These are phyloP conservation scores for Crithidia expoeki DNA, from an alignment of 208 protist species.

Conservation along the genomic window DNA sequence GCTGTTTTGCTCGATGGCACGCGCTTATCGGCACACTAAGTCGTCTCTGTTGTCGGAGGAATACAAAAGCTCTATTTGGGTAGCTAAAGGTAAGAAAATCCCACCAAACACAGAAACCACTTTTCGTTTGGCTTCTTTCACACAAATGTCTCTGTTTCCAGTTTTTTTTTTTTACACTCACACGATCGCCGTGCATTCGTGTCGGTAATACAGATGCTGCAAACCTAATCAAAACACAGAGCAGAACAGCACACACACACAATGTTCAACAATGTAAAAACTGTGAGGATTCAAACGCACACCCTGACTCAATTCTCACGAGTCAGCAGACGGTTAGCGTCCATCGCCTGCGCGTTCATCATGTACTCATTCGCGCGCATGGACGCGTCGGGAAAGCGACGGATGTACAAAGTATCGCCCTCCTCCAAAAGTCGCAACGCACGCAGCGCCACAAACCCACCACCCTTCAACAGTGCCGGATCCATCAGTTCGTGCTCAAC, in stretches of 20 bases:
- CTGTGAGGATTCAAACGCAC: neutral
- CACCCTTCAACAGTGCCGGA: conserved; percentile 23
- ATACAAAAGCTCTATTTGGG: too few relatives aligned
- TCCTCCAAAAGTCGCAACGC: conserved; percentile 62
- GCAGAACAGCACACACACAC: neutral
- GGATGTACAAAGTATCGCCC: conserved; percentile 78
- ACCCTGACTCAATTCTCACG: conserved; percentile 15
- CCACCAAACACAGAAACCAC: too few relatives aligned
- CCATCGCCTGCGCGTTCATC: conserved; percentile 70
- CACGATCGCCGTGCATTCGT: too few relatives aligned
- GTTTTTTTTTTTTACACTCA: too few relatives aligned
- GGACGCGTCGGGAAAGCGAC: conserved; percentile 58
- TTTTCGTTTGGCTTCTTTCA: too few relatives aligned
- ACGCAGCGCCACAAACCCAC: conserved; percentile 85
- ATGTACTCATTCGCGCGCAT: conserved; percentile 37
- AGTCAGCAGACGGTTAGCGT: conserved; percentile 70
- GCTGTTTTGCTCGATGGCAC: too few relatives aligned
- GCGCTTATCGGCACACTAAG: too few relatives aligned
- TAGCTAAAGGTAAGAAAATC: too few relatives aligned
- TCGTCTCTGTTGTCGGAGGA: too few relatives aligned
- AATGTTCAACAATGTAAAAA: neutral
- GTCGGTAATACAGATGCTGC: too few relatives aligned
- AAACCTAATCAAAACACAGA: too few relatives aligned
- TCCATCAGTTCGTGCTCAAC: conserved; percentile 55
- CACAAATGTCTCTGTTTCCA: too few relatives aligned